phyloP scores from a whole-genome alignment of 345 rosid species.

The Lepidium sativum region DNA sequence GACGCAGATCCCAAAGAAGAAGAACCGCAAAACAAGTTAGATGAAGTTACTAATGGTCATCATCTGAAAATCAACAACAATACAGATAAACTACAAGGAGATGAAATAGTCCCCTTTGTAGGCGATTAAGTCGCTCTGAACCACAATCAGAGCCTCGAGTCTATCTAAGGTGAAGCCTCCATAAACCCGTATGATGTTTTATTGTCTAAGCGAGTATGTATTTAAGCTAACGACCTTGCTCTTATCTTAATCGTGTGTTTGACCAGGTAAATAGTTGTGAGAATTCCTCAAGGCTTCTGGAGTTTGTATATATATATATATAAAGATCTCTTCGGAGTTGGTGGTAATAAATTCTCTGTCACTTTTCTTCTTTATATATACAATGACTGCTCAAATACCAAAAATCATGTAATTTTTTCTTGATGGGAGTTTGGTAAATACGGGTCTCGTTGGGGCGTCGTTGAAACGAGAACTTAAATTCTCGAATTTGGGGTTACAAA shows the following conservation, averaged over 20 bases:
- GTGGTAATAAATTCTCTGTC: conserved; percentile 14
- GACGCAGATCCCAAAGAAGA: conserved; percentile 23
- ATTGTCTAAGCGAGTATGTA: background rate
- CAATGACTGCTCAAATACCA: background rate
- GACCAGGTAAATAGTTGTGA: conserved; percentile 23
- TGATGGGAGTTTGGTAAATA: conserved; percentile 17
- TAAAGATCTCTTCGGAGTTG: conserved; percentile 11
- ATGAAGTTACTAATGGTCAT: conserved; percentile 32
- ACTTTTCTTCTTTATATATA: background rate
- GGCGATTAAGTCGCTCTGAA: conserved; percentile 13
- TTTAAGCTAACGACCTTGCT: background rate
- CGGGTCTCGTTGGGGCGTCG: conserved; percentile 11
- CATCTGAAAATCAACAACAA: background rate
- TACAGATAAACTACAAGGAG: conserved; percentile 20
- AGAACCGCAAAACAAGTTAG: conserved; percentile 15
- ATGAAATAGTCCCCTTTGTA: conserved; percentile 36
- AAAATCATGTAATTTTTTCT: conserved; percentile 9
- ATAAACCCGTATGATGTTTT: background rate
- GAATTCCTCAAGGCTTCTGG: conserved; percentile 16
- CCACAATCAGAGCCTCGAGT: conserved; percentile 3
- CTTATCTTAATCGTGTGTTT: conserved; percentile 1
- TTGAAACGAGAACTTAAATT: background rate
- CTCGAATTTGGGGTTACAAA: conserved; percentile 9
- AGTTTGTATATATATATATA: conserved; percentile 10
- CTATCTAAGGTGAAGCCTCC: conserved; percentile 19